A percentile compares a stretch with the other conserved stretches of the same genome.
Evolutionary conservation across 768 basidiomycete species (phyloP).

Genomic region (Mycena filopes): DNA sequence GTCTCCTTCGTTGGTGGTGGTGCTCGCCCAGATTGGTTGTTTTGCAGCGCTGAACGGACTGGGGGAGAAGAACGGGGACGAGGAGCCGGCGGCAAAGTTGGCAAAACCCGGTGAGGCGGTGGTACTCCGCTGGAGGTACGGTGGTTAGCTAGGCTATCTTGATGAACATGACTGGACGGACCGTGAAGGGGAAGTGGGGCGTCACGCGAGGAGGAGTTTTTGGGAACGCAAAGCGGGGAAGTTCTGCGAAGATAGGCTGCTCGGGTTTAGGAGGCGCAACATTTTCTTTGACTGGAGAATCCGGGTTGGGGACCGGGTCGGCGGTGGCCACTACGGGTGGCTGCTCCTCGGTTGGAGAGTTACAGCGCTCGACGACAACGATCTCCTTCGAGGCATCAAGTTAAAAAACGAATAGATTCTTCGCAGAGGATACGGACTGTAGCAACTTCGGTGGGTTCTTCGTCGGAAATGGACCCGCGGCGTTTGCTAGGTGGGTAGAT

Average conservation of each 20-base stretch:
- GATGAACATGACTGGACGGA: conserved; percentile 18
- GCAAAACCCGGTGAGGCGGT: conserved; percentile 34
- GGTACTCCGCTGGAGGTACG: conserved; percentile 10
- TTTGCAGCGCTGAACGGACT: conserved; percentile 21
- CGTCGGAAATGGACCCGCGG: conserved; percentile 45
- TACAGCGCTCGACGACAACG: not conserved
- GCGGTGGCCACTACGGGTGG: not conserved
- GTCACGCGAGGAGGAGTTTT: conserved; percentile 19
- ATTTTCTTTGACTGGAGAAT: not conserved
- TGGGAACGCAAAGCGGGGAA: conserved; percentile 23
- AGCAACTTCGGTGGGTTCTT: conserved; percentile 19
- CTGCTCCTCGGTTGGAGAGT: not conserved
- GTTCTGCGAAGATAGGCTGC: not conserved
- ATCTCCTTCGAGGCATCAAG: not conserved
- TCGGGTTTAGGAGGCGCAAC: not conserved
- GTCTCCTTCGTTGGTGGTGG: conserved; percentile 25
- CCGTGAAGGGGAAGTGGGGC: conserved; percentile 20
- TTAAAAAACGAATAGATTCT: not conserved
- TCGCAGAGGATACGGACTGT: not conserved
- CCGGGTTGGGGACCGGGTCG: conserved; percentile 1
- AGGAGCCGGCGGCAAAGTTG: conserved; percentile 46
- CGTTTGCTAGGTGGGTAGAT: conserved; percentile 56
- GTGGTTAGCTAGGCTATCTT: not conserved
- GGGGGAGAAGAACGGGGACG: conserved; percentile 44
- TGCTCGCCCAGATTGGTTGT: conserved; percentile 39